A percentile compares a stretch with the other conserved stretches of the same genome.
These are phyloP conservation scores for Dendrocalamus latiflorus DNA, from an alignment of 202 grass and related monocot species.

Conservation along the genomic window DNA sequence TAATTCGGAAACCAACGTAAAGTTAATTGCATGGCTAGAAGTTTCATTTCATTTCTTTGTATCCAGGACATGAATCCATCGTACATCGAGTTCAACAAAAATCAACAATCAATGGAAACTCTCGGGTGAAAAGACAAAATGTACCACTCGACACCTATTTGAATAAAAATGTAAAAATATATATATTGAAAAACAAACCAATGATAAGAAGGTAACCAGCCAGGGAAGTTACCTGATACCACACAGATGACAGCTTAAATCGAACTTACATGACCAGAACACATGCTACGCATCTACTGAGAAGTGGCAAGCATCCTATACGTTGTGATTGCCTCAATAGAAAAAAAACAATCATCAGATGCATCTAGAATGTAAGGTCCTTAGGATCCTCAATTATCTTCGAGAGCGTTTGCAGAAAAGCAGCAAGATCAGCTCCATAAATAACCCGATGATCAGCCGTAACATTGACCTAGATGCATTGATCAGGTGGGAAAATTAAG, in stretches of 20 bases:
- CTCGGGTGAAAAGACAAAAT: background rate
- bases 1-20: background rate
- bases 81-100: slow-evolving; percentile 20
- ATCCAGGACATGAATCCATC: background rate
- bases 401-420: too few relatives aligned
- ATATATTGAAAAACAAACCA: slow-evolving; percentile 30
- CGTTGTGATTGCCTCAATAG: slow-evolving; percentile 1
- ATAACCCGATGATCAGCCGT: slow-evolving; percentile 94
- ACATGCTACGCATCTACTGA: slow-evolving; percentile 43
- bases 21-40: background rate
- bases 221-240: slow-evolving; percentile 25
- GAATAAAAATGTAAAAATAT: background rate
- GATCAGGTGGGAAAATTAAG: background rate
- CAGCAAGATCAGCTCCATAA: slow-evolving; percentile 94
- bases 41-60: slow-evolving; percentile 27
- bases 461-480: slow-evolving; percentile 83
- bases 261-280: slow-evolving; percentile 29
- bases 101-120: background rate
- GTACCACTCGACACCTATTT: slow-evolving; percentile 10
- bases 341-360: slow-evolving; percentile 19
- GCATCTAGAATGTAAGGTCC: slow-evolving; percentile 76
- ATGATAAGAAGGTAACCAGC: slow-evolving; percentile 34
- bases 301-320: slow-evolving; percentile 5
- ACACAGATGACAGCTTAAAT: slow-evolving; percentile 23
- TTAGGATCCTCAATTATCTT: slow-evolving; percentile 93